Base-by-base conservation (phyloP, 331 rosid genomes). In the Cydonia oblonga region DNA sequence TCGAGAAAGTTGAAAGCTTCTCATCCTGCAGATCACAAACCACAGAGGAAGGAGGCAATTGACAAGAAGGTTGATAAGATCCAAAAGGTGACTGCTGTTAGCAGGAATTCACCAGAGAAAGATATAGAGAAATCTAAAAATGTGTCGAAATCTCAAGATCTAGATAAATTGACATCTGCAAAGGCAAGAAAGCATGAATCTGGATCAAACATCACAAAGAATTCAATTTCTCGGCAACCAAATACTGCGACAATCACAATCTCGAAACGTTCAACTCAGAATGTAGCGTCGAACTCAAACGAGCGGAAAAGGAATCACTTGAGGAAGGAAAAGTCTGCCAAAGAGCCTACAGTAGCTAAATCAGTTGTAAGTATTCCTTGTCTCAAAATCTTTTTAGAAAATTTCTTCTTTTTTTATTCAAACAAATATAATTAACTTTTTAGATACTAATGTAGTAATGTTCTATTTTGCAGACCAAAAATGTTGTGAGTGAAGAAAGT, bases 111-210 rank as follows among this genome's bases (percentile, higher is more conserved):
- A 19, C 58, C 69, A n/a, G 87, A 75, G 51, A 89, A 85, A 81
- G 87, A 85, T 71, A 44, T 66, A 33, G 69, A 63, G 59, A 84
- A 80, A 59, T 74, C 78, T 44, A 82, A 76, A 74, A 35, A 64
- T 78, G 80, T 78, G 70, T 42, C 85, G 7, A 90, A 72, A 74
- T 78, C 90, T 78, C 81, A 81, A 66, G 90, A 81, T 72, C 90
- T 79, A 80, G 87, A 78, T 73, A 89, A 68, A 75, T 71, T 65
- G 73, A 61, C 72, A 68, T 72, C 84, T 35, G 24, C 81, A 20
- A 86, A 76, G 82, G 81, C 81, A 58, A 80, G 83, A 79, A 87
- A 72, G 84, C 78, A 81, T 24, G 89, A 72, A 73, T 80, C 75
- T 73, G 81, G 67, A 64, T 80, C 83, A 35, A 76, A 74, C 78